Evolutionary conservation across 2,329 filamentous ascomycete species (phyloP), one percentile per base, ranked within the genome.

Genomic region (Ramichloridium luteum): DNA sequence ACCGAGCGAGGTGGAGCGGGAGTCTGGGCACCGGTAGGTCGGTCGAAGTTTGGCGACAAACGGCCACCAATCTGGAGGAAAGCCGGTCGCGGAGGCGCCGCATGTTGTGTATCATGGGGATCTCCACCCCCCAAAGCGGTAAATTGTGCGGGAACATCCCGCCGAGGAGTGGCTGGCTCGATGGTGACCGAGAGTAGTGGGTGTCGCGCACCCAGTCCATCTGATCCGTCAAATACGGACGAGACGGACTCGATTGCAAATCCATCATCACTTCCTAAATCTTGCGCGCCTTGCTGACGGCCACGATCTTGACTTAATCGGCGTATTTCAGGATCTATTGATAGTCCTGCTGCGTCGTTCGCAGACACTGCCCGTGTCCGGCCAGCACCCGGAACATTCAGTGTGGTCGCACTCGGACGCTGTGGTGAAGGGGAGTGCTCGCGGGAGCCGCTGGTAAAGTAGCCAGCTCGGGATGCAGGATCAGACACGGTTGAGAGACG

Each of bases 301-400:
- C 8, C 20, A 8, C n/a, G 20, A n/a, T n/a, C 20, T 23, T 38
- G 37, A 13, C 33, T 35, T 18, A 40, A 23, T 10, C 23, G 30
- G 5, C 37, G 40, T 6, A 47, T 27, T 16, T 51, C 46, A 9
- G 54, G 55, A 38, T 69, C 62, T 3, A 70, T 44, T 14, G 52
- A 58, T 16, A 68, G 45, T 8, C 57, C 55, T 17, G 62, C 54
- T 2, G 68, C 65, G 48, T 72, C 70, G 40, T 74, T 74, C 3
- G 70, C 66, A 11, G 74, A 76, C 2, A 76, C 70, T 13, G 74
- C 72, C 38, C 72, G 58, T n/a, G n/a, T 23, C n/a, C 20, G 20
- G n/a, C 20, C 20, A n/a, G n/a, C 20, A n/a, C n/a, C 20, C 8
- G 20, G 20, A 8, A 23, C 20, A n/a, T n/a, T 23, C 20, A 23